Base-by-base conservation (phyloP, 768 basidiomycete species). In the Collybiopsis confluens region DNA sequence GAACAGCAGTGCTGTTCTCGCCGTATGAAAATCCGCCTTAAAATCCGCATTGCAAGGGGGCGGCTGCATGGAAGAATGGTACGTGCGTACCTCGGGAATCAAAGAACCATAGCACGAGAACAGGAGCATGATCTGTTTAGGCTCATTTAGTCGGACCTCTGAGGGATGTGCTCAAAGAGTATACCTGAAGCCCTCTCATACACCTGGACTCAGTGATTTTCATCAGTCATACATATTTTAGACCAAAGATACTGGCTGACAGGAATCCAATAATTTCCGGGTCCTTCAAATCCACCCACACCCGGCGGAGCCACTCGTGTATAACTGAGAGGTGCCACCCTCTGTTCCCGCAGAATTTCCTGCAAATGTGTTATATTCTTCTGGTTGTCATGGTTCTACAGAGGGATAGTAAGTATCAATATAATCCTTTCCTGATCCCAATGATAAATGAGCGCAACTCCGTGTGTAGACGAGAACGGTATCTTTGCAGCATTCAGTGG, bases 261-360 rank as follows among this genome's bases (percentile, higher is more conserved):
- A 2, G 88, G 88, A 33, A 90, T 84, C 88, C 88, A 89, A 60
- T 88, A 89, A 57, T 83, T 88, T 27, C 82, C 85, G 1, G 81
- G 79, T 7, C 87, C 86, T 24, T 76, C 78, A 23, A 64, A 61
- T 0, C 86, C 86, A 7, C 87, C 85, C n/a, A 87, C 72, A 9
- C 83, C 81, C 11, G 71, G 62, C 1, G 85, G 84, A 3, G 82
- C 76, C 54, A 68, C 58, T 5, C 85, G 80, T 0, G 86, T 88
- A 61, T 88, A 88, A 58, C 81, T 84, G 38, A 78, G 65, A 4
- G 75, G 76, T 1, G 85, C 81, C 30, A 82, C 75, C 36, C 67
- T 61, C 43, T 75, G 75, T 60, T 89, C 86, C 4, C 83, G 79
- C n/a, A 65, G 58, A 43, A 89, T 86, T 54, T 89, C 88, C 55